Evolutionary conservation across 106 monocot species (phyloP).

Genomic region (Iris macrosiphon): DNA sequence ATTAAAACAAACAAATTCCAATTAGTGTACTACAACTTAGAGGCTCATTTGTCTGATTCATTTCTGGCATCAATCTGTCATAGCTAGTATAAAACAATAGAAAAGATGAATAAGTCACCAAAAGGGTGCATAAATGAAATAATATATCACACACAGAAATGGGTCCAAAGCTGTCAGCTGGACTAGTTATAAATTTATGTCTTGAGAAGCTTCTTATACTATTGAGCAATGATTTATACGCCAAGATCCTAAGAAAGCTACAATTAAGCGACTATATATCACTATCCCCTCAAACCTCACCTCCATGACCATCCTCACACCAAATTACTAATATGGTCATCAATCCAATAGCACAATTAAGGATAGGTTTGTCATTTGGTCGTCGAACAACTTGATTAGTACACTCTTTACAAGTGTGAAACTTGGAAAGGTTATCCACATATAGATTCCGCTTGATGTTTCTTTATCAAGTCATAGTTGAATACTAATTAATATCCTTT

Average conservation of each 20-base stretch:
- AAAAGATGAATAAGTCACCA: neutral
- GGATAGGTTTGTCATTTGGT: neutral
- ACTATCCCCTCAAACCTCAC: conserved; percentile 4
- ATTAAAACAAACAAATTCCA: too few relatives aligned
- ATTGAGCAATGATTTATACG: neutral
- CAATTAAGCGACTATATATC: too few relatives aligned
- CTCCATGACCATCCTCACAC: too few relatives aligned
- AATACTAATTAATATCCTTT: neutral
- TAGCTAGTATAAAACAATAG: neutral
- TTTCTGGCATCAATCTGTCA: neutral
- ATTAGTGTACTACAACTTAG: too few relatives aligned
- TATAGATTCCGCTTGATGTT: neutral
- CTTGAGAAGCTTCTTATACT: too few relatives aligned
- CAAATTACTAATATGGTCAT: neutral
- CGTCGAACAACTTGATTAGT: too few relatives aligned
- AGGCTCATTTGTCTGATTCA: too few relatives aligned
- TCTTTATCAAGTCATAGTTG: neutral
- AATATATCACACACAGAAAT: too few relatives aligned
- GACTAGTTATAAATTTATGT: neutral
- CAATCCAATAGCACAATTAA: neutral
- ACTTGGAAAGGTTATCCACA: neutral
- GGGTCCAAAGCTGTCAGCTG: neutral
- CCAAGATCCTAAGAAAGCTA: neutral
- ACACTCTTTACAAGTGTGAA: too few relatives aligned
- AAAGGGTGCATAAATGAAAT: neutral